Evolutionary conservation across 2,329 filamentous ascomycete species (phyloP).

Genomic region (Claviceps pazoutovae): DNA sequence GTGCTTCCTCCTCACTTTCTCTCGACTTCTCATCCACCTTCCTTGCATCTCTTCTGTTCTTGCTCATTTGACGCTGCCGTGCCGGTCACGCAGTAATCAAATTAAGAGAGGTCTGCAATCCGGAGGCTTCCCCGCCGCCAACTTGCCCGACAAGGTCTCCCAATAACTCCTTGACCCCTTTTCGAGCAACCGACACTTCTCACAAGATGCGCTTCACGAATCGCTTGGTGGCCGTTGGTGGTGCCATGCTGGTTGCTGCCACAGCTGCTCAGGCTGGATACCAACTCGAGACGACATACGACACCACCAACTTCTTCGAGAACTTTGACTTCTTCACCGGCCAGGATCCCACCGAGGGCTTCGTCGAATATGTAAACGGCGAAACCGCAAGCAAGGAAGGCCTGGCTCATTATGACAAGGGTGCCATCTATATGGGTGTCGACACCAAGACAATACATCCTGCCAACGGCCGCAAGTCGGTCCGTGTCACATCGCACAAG

Average conservation of each 20-base stretch:
- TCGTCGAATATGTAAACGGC: slow-evolving; percentile 53
- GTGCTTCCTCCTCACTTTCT: not conserved
- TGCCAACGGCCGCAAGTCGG: slow-evolving; percentile 49
- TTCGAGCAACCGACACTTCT: not conserved
- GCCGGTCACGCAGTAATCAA: slow-evolving; percentile 9
- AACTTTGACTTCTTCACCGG: slow-evolving; percentile 41
- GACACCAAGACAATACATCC: slow-evolving; percentile 46
- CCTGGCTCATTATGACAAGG: slow-evolving; percentile 42
- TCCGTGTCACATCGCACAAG: slow-evolving; percentile 54
- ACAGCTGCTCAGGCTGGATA: slow-evolving; percentile 23
- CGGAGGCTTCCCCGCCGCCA: not conserved
- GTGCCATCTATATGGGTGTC: slow-evolving; percentile 53
- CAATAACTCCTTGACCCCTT: not conserved
- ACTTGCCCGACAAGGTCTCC: not conserved
- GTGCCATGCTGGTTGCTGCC: slow-evolving; percentile 17
- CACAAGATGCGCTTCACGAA: slow-evolving; percentile 11
- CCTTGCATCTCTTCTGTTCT: not conserved
- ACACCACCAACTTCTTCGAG: slow-evolving; percentile 41
- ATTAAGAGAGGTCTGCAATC: not conserved
- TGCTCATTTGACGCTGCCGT: slow-evolving; percentile 4
- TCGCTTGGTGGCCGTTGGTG: slow-evolving; percentile 12
- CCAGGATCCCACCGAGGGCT: slow-evolving; percentile 60
- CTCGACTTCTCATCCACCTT: not conserved
- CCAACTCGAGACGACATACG: slow-evolving; percentile 32
- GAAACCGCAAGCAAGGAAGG: slow-evolving; percentile 40